Base-by-base conservation (phyloP, 805 yeast species). In the Metschnikowia anglica region DNA sequence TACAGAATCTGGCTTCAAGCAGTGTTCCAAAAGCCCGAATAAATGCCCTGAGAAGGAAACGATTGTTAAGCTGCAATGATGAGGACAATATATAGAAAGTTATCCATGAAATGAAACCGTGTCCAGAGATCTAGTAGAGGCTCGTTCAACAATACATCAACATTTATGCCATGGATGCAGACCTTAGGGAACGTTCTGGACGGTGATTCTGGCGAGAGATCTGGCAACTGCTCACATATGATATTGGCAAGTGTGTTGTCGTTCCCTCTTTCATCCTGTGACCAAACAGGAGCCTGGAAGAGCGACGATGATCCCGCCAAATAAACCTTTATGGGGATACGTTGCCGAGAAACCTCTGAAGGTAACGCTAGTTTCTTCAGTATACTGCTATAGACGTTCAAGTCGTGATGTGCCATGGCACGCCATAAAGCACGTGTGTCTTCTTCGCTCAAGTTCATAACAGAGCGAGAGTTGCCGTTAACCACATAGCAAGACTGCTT, bases 1-100 rank as follows among this genome's bases (percentile, higher is more conserved):
- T 93, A 88, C 62, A 74, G 99, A 57, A 87, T 89, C 46, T 93
- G 99, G 99, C 68, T 93, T 43, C 99, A 93, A 67, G 98, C 93
- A 1, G 89, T 88, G 19, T 91, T 91, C 61, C 40, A 44, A 29
- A 43, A 44, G 41, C 49, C 49, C 2, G 43, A 32, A 18, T 41
- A n/a, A n/a, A n/a, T n/a, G n/a, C n/a, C n/a, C n/a, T n/a, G n/a
- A n/a, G n/a, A n/a, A n/a, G n/a, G n/a, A n/a, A n/a, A n/a, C n/a
- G n/a, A n/a, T n/a, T n/a, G n/a, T n/a, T n/a, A n/a, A n/a, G n/a
- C n/a, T n/a, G n/a, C n/a, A n/a, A n/a, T n/a, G n/a, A n/a, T n/a
- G n/a, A 62, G 38, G n/a, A 61, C 51, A 15, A 68, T 46, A 44
- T 70, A 66, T 46, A 70, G 51, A 41, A 69, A 66, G 50, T 65